A percentile compares a stretch with the other conserved stretches of the same genome.
These are phyloP conservation scores for Candida tetrigidarum DNA, from an alignment of 1,139 yeast species.

Conservation along the genomic window DNA sequence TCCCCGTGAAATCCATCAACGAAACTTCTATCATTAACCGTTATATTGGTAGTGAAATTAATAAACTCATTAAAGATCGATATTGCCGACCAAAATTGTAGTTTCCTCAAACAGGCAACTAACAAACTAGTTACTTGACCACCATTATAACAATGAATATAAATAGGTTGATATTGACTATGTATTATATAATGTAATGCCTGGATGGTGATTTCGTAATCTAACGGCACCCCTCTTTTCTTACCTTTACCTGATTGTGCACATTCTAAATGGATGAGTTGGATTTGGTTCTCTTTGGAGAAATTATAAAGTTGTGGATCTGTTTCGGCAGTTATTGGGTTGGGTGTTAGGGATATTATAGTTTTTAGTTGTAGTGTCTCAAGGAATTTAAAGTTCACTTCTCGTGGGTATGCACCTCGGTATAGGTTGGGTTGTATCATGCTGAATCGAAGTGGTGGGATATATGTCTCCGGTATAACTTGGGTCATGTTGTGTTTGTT, in stretches of 20 bases:
- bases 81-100: slow-evolving; percentile 88
- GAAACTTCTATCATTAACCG: slow-evolving; percentile 80
- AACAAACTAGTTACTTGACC: slow-evolving; percentile 85
- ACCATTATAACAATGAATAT: slow-evolving; percentile 87
- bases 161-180: slow-evolving; percentile 66
- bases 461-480: slow-evolving; percentile 44
- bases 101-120: slow-evolving; percentile 82
- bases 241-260: slow-evolving; percentile 72
- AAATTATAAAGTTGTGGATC: slow-evolving; percentile 57
- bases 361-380: slow-evolving; percentile 67
- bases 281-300: slow-evolving; percentile 51
- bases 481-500: not conserved
- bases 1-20: slow-evolving; percentile 80
- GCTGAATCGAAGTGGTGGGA: slow-evolving; percentile 83
- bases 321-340: slow-evolving; percentile 59
- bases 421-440: slow-evolving; percentile 71
- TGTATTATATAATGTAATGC: slow-evolving; percentile 67
- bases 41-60: slow-evolving; percentile 76
- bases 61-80: slow-evolving; percentile 87
- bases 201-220: slow-evolving; percentile 59
- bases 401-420: slow-evolving; percentile 88
- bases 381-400: slow-evolving; percentile 74
- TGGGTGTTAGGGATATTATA: slow-evolving; percentile 80
- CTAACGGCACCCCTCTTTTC: slow-evolving; percentile 79
- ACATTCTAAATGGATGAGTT: slow-evolving; percentile 67